phyloP scores from a whole-genome alignment of 768 basidiomycete species.

The Mycena chlorophos region DNA sequence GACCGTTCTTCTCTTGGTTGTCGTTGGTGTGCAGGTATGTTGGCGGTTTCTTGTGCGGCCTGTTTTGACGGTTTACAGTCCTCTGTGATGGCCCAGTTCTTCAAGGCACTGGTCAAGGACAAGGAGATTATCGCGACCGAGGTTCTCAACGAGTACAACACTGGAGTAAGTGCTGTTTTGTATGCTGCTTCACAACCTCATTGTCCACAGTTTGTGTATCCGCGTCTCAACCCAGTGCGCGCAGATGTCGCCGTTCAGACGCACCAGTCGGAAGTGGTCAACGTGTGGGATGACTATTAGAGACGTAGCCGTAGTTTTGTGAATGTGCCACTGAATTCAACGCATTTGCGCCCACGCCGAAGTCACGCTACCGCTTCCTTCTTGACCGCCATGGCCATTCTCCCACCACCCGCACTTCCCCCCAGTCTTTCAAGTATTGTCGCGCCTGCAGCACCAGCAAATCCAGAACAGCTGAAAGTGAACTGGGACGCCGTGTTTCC shows the following conservation, averaged over 20 bases:
- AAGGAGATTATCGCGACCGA: constrained; percentile 72
- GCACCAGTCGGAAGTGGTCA: constrained; percentile 64
- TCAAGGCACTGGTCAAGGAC: constrained; percentile 70
- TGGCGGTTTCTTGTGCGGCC: neutral
- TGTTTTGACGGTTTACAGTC: constrained; percentile 36
- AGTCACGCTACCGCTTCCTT: neutral
- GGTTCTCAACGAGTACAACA: constrained; percentile 83
- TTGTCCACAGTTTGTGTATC: constrained; percentile 69
- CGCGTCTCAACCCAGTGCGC: constrained; percentile 74
- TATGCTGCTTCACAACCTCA: neutral
- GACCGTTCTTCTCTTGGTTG: constrained; percentile 66
- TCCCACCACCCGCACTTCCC: neutral
- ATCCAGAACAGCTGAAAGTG: neutral
- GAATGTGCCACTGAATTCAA: constrained; percentile 9
- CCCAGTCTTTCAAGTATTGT: neutral
- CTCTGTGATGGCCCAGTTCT: constrained; percentile 52
- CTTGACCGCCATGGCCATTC: neutral
- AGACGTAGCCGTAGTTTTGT: neutral
- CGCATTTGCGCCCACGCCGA: neutral
- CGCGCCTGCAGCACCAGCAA: neutral
- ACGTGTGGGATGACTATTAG: constrained; percentile 21
- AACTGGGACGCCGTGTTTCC: neutral
- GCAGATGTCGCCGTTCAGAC: constrained; percentile 85
- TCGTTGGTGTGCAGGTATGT: constrained; percentile 64
- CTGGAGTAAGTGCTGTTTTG: constrained; percentile 51